These are phyloP conservation scores for Lachnellula subtilissima DNA, from an alignment of 2,329 filamentous ascomycete species.

Conservation along the genomic window DNA sequence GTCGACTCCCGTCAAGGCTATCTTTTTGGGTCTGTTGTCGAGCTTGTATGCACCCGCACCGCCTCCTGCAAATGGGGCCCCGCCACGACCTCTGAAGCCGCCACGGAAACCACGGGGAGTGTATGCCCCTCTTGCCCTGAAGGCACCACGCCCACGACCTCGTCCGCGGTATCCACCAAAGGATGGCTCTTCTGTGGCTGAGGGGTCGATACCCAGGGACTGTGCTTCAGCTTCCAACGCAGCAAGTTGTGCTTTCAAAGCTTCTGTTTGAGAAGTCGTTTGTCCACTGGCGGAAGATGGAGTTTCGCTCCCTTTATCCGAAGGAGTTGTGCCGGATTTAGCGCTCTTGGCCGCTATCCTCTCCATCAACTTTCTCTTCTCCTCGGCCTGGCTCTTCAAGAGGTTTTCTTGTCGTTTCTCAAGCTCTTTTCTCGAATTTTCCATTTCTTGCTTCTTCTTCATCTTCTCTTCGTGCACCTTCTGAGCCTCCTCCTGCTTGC, in stretches of 20 bases:
- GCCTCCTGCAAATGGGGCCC: slow-evolving; percentile 29
- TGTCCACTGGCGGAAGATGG: slow-evolving; percentile 24
- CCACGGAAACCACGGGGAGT: slow-evolving; percentile 38
- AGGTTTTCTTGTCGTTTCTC: slow-evolving; percentile 60
- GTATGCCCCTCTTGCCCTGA: slow-evolving; percentile 35
- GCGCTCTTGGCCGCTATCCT: slow-evolving; percentile 54
- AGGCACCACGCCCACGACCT: slow-evolving; percentile 35
- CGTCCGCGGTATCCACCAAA: slow-evolving; percentile 38
- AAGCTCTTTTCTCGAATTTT: slow-evolving; percentile 57
- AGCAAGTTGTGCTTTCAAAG: slow-evolving; percentile 66
- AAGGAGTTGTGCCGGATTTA: slow-evolving; percentile 16
- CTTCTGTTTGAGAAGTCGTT: slow-evolving; percentile 49
- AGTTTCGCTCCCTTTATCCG: slow-evolving; percentile 14
- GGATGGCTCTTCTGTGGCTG: slow-evolving; percentile 37
- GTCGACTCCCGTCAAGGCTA: slow-evolving; percentile 60
- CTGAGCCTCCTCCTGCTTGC: slow-evolving; percentile 68
- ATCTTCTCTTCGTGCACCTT: slow-evolving; percentile 61
- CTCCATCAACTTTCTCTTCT: slow-evolving; percentile 57
- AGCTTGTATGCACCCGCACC: slow-evolving; percentile 55
- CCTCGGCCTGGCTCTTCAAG: slow-evolving; percentile 58
- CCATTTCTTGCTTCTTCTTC: slow-evolving; percentile 57
- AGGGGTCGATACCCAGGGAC: slow-evolving; percentile 59
- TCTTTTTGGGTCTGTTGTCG: slow-evolving; percentile 68
- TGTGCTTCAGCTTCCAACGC: slow-evolving; percentile 69
- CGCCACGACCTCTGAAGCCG: slow-evolving; percentile 44